phyloP scores from a whole-genome alignment of 768 basidiomycete species.

The Rhodotorula graminis region DNA sequence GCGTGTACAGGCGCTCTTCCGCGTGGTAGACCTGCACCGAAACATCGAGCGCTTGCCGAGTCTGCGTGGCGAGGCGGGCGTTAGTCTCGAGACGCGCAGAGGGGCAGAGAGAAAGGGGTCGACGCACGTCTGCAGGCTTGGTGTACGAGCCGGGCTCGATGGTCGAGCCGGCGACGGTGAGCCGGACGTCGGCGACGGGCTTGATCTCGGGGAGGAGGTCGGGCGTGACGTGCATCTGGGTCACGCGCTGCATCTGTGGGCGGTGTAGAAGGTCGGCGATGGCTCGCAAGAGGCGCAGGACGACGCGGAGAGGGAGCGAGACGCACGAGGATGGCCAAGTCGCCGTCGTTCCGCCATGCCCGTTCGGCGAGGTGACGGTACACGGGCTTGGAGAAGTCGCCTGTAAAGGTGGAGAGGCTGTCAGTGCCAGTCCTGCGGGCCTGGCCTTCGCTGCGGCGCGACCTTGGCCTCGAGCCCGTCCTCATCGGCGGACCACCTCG shows the following conservation, averaged over 20 bases:
- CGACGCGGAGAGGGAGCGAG: not conserved
- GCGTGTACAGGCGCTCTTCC: conserved; percentile 74
- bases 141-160: conserved; percentile 71
- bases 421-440: not conserved
- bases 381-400: conserved; percentile 53
- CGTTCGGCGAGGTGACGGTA: conserved; percentile 78
- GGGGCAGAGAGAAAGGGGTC: not conserved
- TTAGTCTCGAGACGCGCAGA: not conserved
- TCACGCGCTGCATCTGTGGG: conserved; percentile 78
- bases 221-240: conserved; percentile 86
- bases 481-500: no score
- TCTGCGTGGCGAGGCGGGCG: conserved; percentile 50
- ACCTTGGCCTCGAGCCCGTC: no score
- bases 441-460: no score
- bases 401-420: conserved; percentile 15
- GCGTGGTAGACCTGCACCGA: conserved; percentile 74
- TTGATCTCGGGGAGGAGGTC: conserved; percentile 70
- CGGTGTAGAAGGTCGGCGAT: not conserved
- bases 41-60: conserved; percentile 60
- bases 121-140: conserved; percentile 61
- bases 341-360: conserved; percentile 77
- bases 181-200: conserved; percentile 68
- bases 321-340: conserved; percentile 73
- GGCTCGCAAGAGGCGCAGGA: not conserved
- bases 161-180: conserved; percentile 51